These are phyloP conservation scores for Ettlia oleoabundans DNA, from an alignment of 139 green algal species.

Conservation along the genomic window DNA sequence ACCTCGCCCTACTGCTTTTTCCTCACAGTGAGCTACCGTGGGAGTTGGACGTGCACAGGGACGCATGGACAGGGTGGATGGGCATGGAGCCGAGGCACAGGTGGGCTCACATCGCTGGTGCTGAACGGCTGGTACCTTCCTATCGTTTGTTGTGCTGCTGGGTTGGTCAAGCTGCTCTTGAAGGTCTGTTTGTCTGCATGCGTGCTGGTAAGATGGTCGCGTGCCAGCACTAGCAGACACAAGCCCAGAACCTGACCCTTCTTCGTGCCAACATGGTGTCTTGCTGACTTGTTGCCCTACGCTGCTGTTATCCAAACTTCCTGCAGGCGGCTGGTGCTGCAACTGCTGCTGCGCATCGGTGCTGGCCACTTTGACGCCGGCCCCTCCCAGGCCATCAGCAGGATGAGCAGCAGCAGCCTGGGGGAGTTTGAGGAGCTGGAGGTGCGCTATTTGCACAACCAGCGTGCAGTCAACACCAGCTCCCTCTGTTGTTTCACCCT, in stretches of 20 bases:
- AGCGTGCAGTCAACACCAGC: background rate
- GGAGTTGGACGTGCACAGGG: conserved; percentile 9
- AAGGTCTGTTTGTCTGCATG: background rate
- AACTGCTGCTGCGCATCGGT: conserved; percentile 17
- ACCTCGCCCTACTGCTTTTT: background rate
- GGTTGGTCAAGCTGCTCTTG: background rate
- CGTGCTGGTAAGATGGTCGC: too few species aligned
- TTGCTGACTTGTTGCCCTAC: background rate
- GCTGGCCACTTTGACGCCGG: background rate
- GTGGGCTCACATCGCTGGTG: background rate
- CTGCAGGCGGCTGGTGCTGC: conserved; percentile 11
- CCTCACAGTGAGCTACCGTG: conserved; percentile 22
- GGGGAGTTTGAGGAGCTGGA: background rate
- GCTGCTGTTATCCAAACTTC: background rate
- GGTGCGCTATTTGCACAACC: background rate
- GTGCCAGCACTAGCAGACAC: background rate
- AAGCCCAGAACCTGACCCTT: too few species aligned
- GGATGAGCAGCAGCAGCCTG: background rate
- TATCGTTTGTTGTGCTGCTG: background rate
- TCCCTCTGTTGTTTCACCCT: too few species aligned
- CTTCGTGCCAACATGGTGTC: too few species aligned
- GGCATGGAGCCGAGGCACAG: conserved; percentile 25
- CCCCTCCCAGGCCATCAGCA: background rate
- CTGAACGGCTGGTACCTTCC: background rate
- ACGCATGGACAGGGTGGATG: conserved; percentile 29